Base-by-base conservation (phyloP, 805 yeast species). In the Lachancea quebecensis region DNA sequence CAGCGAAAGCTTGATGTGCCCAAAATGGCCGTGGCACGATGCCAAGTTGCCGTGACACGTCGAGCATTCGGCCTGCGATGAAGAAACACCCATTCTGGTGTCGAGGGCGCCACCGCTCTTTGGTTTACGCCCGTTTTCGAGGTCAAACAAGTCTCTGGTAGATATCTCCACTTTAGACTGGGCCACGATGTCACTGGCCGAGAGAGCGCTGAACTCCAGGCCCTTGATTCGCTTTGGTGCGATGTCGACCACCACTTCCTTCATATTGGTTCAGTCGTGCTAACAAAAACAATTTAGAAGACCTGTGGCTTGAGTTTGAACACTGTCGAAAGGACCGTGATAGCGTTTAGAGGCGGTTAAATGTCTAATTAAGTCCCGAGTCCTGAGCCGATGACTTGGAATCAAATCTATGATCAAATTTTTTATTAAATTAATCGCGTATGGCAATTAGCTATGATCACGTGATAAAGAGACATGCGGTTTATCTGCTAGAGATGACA, bases 21-120 rank as follows among this genome's bases (percentile, higher is more conserved):
- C 99, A 64, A 93, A 93, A 69, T 93, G 99, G 47, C 99, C 99
- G 68, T 91, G 97, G 65, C 99, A 93, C 1, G 95, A 78, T 0
- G 96, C 95, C 52, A 93, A 69, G 54, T 81, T 80, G 2, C 98
- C 98, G 56, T 80, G 87, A 68, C 99, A 93, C 0, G 98, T 95
- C 11, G 77, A 64, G 71, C 99, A 93, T 61, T 85, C 95, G 12
- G 79, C 71, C n/a, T 82, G 67, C 54, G 87, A 89, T 43, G 93
- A 80, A 5, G 96, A 86, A 3, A 87, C 87, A 62, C 99, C 99
- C 99, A 95, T 89, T 43, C 77, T 74, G 17, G 88, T 75, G 65
- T 93, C 99, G 35, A 93, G 71, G 2, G 99, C 97, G 50, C 99
- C 99, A 52, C 78, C 75, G 14, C 65, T 70, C 51, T 82, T 87